A percentile compares a stretch with the other conserved stretches of the same genome.
Conservation (phyloP, 441 rosid species). For the Rhodomyrtus psidioides region DNA sequence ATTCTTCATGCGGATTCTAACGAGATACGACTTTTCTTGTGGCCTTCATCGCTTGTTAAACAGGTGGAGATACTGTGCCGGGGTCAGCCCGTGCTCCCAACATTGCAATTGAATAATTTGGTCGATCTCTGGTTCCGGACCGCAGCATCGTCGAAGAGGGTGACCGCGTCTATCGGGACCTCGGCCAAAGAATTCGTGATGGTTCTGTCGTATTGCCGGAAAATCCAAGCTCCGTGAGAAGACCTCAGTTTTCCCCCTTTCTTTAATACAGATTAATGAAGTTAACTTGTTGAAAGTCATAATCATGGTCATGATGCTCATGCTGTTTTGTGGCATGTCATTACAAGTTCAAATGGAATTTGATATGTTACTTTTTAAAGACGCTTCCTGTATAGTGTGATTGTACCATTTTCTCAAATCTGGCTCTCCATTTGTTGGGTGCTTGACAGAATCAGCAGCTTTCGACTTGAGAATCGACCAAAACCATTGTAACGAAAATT, state of each 20-base stretch:
- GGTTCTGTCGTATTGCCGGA: conserved; percentile 59
- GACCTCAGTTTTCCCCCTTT: background rate
- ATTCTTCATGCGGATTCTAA: background rate
- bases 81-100: conserved; percentile 43
- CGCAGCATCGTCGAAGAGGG: conserved; percentile 31
- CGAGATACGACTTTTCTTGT: background rate
- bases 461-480: background rate
- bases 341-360: background rate
- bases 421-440: background rate
- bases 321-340: background rate
- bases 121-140: conserved; percentile 58
- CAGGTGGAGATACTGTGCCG: conserved; percentile 65
- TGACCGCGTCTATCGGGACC: conserved; percentile 41
- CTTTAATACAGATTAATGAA: background rate
- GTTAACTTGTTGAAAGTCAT: background rate
- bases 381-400: background rate
- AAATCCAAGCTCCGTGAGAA: conserved; percentile 19
- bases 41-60: background rate
- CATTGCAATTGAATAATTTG: conserved; percentile 32
- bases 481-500: background rate
- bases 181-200: conserved; percentile 65
- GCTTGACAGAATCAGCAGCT: background rate
- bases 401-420: background rate
- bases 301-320: background rate
- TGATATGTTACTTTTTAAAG: background rate